A percentile compares a stretch with the other conserved stretches of the same genome.
Conservation (phyloP, 2,329 filamentous ascomycete genomes). For the Calonectria henricotiae region DNA sequence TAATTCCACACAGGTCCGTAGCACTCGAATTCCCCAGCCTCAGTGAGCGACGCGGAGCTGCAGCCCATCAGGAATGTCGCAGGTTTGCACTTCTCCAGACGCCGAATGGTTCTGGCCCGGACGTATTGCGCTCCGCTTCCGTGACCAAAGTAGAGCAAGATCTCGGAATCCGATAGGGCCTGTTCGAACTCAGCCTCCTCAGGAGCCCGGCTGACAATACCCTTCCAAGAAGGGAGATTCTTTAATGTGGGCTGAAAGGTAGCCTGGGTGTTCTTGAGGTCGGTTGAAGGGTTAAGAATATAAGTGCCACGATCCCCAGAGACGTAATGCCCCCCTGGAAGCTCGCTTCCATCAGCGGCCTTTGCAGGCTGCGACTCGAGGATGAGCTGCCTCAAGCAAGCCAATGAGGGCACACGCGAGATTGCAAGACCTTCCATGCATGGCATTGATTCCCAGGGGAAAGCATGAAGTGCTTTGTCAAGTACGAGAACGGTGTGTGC, state of each 20-base stretch:
- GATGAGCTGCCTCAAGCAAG: slow-evolving; percentile 84
- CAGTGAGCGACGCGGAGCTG: slow-evolving; percentile 83
- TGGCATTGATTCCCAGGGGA: slow-evolving; percentile 96
- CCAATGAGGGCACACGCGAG: slow-evolving; percentile 90
- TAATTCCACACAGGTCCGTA: slow-evolving; percentile 93
- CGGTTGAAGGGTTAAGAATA: slow-evolving; percentile 90
- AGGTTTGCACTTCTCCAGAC: slow-evolving; percentile 81
- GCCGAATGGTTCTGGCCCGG: slow-evolving; percentile 85
- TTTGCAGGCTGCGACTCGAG: slow-evolving; percentile 62
- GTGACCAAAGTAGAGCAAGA: slow-evolving; percentile 96
- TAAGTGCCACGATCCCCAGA: slow-evolving; percentile 76
- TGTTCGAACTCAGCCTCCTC: slow-evolving; percentile 83
- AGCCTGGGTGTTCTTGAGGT: slow-evolving; percentile 84
- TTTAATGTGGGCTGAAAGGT: slow-evolving; percentile 79
- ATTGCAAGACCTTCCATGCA: slow-evolving; percentile 86
- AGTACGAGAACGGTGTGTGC: slow-evolving; percentile 89
- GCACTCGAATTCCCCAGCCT: slow-evolving; percentile 91
- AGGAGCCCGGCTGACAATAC: slow-evolving; percentile 79
- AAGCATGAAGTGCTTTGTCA: slow-evolving; percentile 90
- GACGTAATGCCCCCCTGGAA: slow-evolving; percentile 68
- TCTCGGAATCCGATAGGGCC: slow-evolving; percentile 76
- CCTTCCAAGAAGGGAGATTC: slow-evolving; percentile 79
- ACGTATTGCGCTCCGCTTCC: slow-evolving; percentile 97
- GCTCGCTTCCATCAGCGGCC: slow-evolving; percentile 28
- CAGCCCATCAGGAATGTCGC: slow-evolving; percentile 95